A percentile compares a stretch with the other conserved stretches of the same genome.
These are phyloP conservation scores for Blastobotrys ciferrii DNA, from an alignment of 1,139 yeast genomes.

Conservation along the genomic window DNA sequence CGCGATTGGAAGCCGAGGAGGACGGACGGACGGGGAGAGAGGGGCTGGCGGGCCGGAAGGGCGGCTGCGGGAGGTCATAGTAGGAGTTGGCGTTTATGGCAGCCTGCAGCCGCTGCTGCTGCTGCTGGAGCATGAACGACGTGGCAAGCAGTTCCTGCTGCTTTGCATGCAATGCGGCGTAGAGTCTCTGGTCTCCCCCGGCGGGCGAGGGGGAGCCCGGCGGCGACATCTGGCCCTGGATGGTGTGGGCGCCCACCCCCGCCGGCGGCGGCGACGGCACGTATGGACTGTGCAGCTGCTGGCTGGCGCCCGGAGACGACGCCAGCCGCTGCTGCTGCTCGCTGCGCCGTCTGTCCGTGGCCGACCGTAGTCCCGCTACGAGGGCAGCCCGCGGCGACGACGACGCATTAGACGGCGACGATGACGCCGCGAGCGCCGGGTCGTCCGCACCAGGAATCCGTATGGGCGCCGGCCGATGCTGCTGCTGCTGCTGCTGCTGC, in stretches of 20 bases:
- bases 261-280: background rate
- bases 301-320: background rate
- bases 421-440: constrained; percentile 13
- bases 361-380: constrained; percentile 35
- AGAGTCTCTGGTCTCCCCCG: constrained; percentile 11
- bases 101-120: constrained; percentile 36
- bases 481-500: too few species aligned
- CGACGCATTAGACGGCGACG: constrained; percentile 21
- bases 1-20: constrained; percentile 27
- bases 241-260: constrained; percentile 9
- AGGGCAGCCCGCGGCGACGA: constrained; percentile 33
- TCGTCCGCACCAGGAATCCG: constrained; percentile 25
- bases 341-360: constrained; percentile 34
- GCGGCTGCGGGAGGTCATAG: constrained; percentile 1
- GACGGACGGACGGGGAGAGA: constrained; percentile 29
- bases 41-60: constrained; percentile 27
- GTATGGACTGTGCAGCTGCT: background rate
- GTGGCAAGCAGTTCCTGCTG: constrained; percentile 40
- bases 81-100: constrained; percentile 27
- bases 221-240: constrained; percentile 18
- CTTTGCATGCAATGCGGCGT: constrained; percentile 34
- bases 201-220: constrained; percentile 20
- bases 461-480: constrained; percentile 24
- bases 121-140: constrained; percentile 35
- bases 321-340: constrained; percentile 22